Evolutionary conservation across 106 monocot species (phyloP).

Genomic region (Dendrobium officinale): DNA sequence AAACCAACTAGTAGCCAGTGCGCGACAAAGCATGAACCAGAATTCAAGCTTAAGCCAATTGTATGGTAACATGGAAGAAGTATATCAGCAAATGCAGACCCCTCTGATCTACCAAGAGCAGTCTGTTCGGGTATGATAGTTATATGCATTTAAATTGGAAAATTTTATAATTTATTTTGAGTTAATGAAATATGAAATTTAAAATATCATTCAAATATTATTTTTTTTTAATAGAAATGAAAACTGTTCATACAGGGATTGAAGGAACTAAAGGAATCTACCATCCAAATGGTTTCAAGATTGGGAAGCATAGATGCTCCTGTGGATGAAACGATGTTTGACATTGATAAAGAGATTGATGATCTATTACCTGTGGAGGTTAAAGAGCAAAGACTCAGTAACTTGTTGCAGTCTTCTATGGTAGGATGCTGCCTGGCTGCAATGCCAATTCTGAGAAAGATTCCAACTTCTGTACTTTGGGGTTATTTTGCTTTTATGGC

Average conservation of each 20-base stretch:
- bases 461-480: slow-evolving; percentile 85
- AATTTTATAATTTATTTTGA: background rate
- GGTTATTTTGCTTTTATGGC: slow-evolving; percentile 95
- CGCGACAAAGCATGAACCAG: slow-evolving; percentile 46
- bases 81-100: slow-evolving; percentile 80
- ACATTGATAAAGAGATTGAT: slow-evolving; percentile 81
- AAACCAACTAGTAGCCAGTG: slow-evolving; percentile 49
- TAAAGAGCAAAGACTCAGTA: slow-evolving; percentile 81
- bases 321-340: slow-evolving; percentile 67
- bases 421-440: slow-evolving; percentile 74
- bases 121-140: slow-evolving; percentile 30
- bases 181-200: background rate
- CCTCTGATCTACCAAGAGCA: slow-evolving; percentile 60
- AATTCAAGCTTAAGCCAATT: slow-evolving; percentile 80
- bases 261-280: slow-evolving; percentile 71
- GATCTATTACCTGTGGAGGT: slow-evolving; percentile 83
- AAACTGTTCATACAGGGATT: slow-evolving; percentile 29
- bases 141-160: background rate
- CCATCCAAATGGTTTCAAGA: slow-evolving; percentile 64
- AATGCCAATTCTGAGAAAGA: slow-evolving; percentile 69
- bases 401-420: slow-evolving; percentile 66
- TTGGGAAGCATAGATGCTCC: slow-evolving; percentile 68
- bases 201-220: too few relatives aligned
- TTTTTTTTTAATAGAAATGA: background rate
- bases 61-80: slow-evolving; percentile 75